Percentiles rank a stretch among this genome's conserved stretches.
phyloP scores from a whole-genome alignment of 75 land plant species.

The Sequoiadendron giganteum region DNA sequence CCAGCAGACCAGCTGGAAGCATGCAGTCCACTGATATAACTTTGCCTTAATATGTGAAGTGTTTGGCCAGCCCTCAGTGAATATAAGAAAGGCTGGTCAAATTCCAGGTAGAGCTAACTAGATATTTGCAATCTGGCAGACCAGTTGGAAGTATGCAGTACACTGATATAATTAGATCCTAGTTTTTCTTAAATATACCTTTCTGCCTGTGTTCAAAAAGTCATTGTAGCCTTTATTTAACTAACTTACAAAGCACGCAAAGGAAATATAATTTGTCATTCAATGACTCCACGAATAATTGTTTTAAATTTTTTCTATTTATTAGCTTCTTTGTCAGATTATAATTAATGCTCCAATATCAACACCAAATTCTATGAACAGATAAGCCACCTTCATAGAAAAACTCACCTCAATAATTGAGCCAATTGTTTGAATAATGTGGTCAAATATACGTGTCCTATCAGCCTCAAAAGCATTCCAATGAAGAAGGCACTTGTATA shows the following conservation, averaged over 20 bases:
- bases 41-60: no score
- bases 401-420: slow-evolving; percentile 73
- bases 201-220: background rate
- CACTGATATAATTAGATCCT: background rate
- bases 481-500: slow-evolving; percentile 82
- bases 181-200: background rate
- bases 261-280: background rate
- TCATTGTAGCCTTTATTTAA: background rate
- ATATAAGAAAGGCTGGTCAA: background rate
- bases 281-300: background rate
- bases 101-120: background rate
- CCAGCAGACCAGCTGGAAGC: no score
- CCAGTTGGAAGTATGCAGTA: background rate
- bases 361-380: background rate
- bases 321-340: background rate
- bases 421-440: slow-evolving; percentile 80
- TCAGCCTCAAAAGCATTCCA: slow-evolving; percentile 98
- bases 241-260: background rate
- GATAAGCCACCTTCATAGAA: slow-evolving; percentile 11
- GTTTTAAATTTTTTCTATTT: background rate
- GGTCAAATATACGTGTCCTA: slow-evolving; percentile 85
- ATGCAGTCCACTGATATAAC: background rate
- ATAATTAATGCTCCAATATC: background rate
- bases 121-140: background rate
- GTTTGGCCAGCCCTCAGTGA: background rate